Conservation (phyloP, 306 rosid species). For the Cyclanthera cordifolia region DNA sequence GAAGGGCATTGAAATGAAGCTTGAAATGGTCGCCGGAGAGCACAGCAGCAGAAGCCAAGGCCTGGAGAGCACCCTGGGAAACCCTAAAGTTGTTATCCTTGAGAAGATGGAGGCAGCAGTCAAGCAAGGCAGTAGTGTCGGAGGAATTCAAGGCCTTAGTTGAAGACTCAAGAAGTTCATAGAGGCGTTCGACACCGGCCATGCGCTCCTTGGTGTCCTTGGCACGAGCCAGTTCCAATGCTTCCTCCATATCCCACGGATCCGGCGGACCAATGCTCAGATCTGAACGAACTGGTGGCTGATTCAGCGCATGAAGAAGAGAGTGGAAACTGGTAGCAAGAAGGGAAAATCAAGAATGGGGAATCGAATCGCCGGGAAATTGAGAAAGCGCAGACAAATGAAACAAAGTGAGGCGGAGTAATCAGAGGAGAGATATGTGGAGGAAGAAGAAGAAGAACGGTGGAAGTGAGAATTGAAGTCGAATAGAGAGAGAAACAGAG, state of each 20-base stretch:
- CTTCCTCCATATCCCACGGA: conserved; percentile 74
- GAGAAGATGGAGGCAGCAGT: conserved; percentile 87
- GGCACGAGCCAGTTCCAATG: conserved; percentile 87
- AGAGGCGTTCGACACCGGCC: conserved; percentile 97
- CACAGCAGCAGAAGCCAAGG: conserved; percentile 91
- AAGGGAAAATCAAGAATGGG: no score
- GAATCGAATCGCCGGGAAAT: no score
- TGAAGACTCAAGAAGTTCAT: conserved; percentile 78
- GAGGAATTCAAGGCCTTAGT: conserved; percentile 63
- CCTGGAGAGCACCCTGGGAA: conserved; percentile 92
- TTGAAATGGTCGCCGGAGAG: conserved; percentile 92
- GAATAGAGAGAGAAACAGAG: no score
- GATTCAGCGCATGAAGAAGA: conserved; percentile 15
- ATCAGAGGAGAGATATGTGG: no score
- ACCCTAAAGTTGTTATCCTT: conserved; percentile 87
- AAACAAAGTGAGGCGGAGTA: no score
- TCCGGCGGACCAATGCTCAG: conserved; percentile 30
- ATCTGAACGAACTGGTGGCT: conserved; percentile 25
- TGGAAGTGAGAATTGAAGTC: no score
- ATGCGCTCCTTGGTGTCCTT: conserved; percentile 95
- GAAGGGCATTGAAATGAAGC: conserved; percentile 89
- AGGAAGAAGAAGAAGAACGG: no score
- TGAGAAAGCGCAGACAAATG: background rate
- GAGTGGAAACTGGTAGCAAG: background rate
- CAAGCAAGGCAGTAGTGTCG: conserved; percentile 73